phyloP scores from a whole-genome alignment of 768 basidiomycete species.

The Cystobasidiopsis lactophilus region DNA sequence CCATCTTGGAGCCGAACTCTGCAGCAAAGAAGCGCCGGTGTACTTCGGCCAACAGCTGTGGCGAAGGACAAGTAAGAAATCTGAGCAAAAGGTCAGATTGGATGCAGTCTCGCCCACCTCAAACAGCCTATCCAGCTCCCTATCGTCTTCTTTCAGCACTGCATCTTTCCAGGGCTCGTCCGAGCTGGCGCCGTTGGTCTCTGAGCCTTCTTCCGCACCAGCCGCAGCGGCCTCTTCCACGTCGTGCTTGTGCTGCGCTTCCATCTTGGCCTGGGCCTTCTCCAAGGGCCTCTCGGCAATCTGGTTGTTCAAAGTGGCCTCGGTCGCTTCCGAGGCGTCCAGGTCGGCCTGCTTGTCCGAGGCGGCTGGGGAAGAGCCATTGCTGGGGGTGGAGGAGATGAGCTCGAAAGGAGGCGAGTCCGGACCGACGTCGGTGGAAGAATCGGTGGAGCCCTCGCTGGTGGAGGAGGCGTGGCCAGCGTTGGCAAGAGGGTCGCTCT shows the following conservation, averaged over 20 bases:
- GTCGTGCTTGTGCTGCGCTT: conserved; percentile 37
- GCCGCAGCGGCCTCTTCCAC: conserved; percentile 5
- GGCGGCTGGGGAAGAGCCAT: background rate
- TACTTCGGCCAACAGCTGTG: conserved; percentile 56
- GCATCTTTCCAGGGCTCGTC: conserved; percentile 36
- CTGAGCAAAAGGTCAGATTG: background rate
- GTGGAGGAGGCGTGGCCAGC: conserved; percentile 34
- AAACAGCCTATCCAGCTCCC: conserved; percentile 54
- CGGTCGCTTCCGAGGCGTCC: conserved; percentile 3
- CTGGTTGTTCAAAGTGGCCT: conserved; percentile 10
- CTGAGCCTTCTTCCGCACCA: conserved; percentile 12
- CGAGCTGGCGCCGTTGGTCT: conserved; percentile 27
- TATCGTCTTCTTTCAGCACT: conserved; percentile 65
- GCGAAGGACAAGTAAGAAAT: background rate
- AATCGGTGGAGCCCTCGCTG: background rate
- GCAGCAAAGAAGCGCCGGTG: conserved; percentile 53
- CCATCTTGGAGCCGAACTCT: conserved; percentile 30
- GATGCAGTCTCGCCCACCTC: conserved; percentile 34
- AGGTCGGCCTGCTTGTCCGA: background rate
- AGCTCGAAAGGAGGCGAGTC: background rate
- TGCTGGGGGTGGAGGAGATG: background rate
- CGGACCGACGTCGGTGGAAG: background rate
- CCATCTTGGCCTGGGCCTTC: conserved; percentile 41
- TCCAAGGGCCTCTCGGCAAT: conserved; percentile 34
- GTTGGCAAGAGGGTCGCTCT: conserved; percentile 20